Evolutionary conservation across 306 rosid genomes (phyloP), one percentile per base, ranked within the genome.

Genomic region (Rosa chinensis): DNA sequence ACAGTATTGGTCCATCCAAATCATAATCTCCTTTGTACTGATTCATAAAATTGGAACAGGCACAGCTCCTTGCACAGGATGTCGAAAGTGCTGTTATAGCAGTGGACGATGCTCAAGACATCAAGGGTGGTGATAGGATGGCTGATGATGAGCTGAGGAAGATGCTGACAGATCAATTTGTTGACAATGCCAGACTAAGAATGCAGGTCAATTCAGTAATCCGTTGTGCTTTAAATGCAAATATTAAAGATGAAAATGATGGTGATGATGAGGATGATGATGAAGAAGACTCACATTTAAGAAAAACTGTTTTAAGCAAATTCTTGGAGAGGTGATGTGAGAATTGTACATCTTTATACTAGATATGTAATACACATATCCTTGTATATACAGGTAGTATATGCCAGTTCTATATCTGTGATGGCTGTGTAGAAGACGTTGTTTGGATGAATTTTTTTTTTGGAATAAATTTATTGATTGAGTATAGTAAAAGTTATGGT

Each of bases 1-100:
- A n/a, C 2, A 52, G 2, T 37, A 21, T 73, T 18, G 47, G 48
- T 49, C 32, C 28, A 10, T 5, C 77, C 32, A 35, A 16, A 52
- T 55, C 52, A 8, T 74, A 75, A 50, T 52, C 14, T 6, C 42
- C 59, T 62, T 69, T 40, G 58, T 37, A 55, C 78, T 67, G 77
- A 11, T 56, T 35, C 35, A 55, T 66, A 64, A 75, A 78, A 71
- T 78, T 84, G 76, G 70, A 80, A 78, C 96, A 95, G 99, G 97
- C 97, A 70, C 97, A 93, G 84, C 98, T 95, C 80, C 93, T 93
- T 7, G 96, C 94, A 8, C 96, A 87, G 74, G 94, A 91, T 48
- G 84, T 88, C 42, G 94, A 89, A 77, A 85, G 86, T 76, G 77
- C 82, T 21, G 85, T 81, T 66, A 82, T 37, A 61, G 80, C 84